These are phyloP conservation scores for Teratosphaeriaceae sp. DNA, from an alignment of 2,329 filamentous ascomycete species.

Conservation along the genomic window DNA sequence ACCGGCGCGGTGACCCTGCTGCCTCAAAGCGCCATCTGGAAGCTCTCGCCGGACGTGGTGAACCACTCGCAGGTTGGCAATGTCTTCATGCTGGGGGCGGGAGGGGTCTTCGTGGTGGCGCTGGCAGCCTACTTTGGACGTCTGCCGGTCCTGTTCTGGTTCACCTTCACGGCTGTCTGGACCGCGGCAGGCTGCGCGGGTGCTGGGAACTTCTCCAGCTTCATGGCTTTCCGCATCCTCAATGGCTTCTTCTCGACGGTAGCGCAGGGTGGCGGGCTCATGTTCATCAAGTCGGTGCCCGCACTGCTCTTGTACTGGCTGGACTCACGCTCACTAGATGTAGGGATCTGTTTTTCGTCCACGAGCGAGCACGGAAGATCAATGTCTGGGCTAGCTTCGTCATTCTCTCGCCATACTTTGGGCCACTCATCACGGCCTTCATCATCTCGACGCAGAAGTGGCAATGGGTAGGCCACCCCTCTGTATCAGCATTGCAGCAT, in stretches of 20 bases:
- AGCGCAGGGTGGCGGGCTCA: conserved; percentile 24
- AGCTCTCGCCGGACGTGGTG: not conserved
- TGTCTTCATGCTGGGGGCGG: conserved; percentile 37
- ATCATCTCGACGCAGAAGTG: conserved; percentile 39
- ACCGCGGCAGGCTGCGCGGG: conserved; percentile 36
- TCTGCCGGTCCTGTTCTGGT: conserved; percentile 36
- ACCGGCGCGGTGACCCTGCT: conserved; percentile 36
- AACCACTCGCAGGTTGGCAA: conserved; percentile 27
- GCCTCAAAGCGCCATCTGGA: conserved; percentile 32
- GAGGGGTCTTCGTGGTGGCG: conserved; percentile 34
- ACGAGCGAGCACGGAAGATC: conserved; percentile 36
- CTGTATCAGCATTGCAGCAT: conserved; percentile 33
- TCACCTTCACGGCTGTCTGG: conserved; percentile 32
- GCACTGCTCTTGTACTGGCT: too few species aligned
- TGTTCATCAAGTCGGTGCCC: conserved; percentile 41
- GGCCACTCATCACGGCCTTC: conserved; percentile 41
- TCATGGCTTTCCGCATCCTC: conserved; percentile 37
- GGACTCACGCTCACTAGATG: conserved; percentile 42
- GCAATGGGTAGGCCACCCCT: conserved; percentile 31
- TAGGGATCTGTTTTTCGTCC: conserved; percentile 56
- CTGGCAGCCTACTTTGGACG: conserved; percentile 39
- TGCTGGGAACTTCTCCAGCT: conserved; percentile 31
- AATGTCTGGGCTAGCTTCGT: conserved; percentile 41
- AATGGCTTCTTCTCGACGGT: conserved; percentile 37
- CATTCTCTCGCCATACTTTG: conserved; percentile 33